Evolutionary conservation across 352 stramenopile genomes (phyloP).

Genomic region (Globisporangium camurandrum): DNA sequence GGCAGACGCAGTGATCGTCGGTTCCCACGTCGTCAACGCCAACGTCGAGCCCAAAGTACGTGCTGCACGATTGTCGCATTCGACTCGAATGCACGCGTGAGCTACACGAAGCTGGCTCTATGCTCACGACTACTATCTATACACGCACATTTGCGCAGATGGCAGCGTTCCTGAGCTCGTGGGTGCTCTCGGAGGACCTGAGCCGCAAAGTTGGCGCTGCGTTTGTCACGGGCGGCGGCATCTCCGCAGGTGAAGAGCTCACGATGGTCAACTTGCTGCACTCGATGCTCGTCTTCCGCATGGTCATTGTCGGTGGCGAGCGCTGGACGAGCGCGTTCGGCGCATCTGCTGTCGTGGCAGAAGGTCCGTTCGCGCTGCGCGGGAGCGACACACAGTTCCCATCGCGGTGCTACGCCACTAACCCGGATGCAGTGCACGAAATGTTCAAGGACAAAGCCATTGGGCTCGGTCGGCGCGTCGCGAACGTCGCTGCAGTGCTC

Average conservation of each 20-base stretch:
- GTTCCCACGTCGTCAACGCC: constrained; percentile 79
- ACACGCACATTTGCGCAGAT: constrained; percentile 30
- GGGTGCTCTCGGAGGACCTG: constrained; percentile 60
- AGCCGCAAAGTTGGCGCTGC: constrained; percentile 80
- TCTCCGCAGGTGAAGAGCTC: constrained; percentile 79
- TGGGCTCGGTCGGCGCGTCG: constrained; percentile 61
- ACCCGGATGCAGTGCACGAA: constrained; percentile 47
- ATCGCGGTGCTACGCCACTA: constrained; percentile 40
- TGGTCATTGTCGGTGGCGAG: constrained; percentile 80
- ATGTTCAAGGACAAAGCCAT: constrained; percentile 83
- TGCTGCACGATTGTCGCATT: no score
- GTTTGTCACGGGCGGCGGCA: constrained; percentile 77
- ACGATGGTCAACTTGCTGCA: constrained; percentile 83
- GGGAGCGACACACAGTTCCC: constrained; percentile 26
- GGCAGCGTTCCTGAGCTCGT: constrained; percentile 61
- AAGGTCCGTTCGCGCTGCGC: constrained; percentile 52
- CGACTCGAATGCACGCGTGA: no score
- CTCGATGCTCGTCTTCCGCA: constrained; percentile 84
- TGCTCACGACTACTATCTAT: no score
- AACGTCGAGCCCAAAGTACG: constrained; percentile 81
- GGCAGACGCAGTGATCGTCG: constrained; percentile 80
- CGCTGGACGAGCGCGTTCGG: constrained; percentile 84
- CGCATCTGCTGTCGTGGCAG: constrained; percentile 67
- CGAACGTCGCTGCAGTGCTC: constrained; percentile 36
- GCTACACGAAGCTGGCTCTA: no score